phyloP scores from a whole-genome alignment of 164 flowering plant species.

The Santalum album region DNA sequence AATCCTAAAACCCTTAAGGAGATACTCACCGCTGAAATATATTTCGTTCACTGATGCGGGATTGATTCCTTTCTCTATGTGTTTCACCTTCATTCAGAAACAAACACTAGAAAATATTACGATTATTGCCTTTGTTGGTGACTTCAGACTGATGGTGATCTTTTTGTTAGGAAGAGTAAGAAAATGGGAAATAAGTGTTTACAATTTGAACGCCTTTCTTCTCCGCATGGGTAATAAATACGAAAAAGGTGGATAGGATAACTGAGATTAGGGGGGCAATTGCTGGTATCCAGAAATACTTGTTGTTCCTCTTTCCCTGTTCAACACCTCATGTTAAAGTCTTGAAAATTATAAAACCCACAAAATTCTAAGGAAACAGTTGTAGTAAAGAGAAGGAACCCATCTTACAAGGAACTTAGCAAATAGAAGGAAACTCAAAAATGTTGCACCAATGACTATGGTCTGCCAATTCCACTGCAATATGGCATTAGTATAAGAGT shows the following conservation, averaged over 20 bases:
- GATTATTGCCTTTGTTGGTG: background rate
- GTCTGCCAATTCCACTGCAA: conserved; percentile 64
- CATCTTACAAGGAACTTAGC: conserved; percentile 70
- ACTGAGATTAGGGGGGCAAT: conserved; percentile 96
- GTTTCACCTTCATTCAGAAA: conserved; percentile 43
- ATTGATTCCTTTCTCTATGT: conserved; percentile 65
- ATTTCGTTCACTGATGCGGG: conserved; percentile 53
- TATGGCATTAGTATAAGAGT: too few relatives aligned
- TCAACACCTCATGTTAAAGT: conserved; percentile 10
- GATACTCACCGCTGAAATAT: conserved; percentile 52
- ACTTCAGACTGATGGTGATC: too few relatives aligned
- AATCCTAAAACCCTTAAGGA: conserved; percentile 51
- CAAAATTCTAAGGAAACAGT: background rate
- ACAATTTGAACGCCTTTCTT: conserved; percentile 78
- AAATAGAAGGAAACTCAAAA: conserved; percentile 59
- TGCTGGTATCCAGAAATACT: conserved; percentile 80
- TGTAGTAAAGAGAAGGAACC: background rate
- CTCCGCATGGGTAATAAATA: conserved; percentile 73
- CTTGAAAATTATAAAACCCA: background rate
- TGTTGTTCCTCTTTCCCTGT: conserved; percentile 87
- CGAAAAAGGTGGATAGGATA: conserved; percentile 66
- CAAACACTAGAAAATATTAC: background rate
- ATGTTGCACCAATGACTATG: conserved; percentile 56
- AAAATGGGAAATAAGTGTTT: conserved; percentile 17
- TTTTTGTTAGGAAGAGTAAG: too few relatives aligned